Conservation (phyloP, 768 basidiomycete species). For the Podaxis pistillaris region DNA sequence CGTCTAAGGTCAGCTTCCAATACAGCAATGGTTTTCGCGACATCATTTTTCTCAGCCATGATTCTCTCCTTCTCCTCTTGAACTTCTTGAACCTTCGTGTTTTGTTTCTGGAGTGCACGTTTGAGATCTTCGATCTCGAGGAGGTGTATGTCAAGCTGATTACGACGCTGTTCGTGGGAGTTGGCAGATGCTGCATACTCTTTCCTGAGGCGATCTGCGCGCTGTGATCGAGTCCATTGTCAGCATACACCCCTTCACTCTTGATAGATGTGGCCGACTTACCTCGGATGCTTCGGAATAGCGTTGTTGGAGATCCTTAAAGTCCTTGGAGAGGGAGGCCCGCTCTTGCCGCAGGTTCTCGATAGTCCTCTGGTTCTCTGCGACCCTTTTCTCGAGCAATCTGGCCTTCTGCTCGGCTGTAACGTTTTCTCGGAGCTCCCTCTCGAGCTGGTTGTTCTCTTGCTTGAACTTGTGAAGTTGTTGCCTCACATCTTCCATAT, state of each 20-base stretch:
- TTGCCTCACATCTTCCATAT: slow-evolving; percentile 74
- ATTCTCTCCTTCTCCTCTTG: slow-evolving; percentile 66
- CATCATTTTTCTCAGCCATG: slow-evolving; percentile 59
- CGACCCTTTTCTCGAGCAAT: slow-evolving; percentile 61
- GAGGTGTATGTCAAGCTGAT: slow-evolving; percentile 70
- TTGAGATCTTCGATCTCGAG: slow-evolving; percentile 78
- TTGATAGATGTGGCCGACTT: slow-evolving; percentile 17
- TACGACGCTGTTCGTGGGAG: slow-evolving; percentile 68
- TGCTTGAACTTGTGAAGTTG: slow-evolving; percentile 70
- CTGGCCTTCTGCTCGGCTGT: slow-evolving; percentile 75
- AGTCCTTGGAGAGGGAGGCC: slow-evolving; percentile 61
- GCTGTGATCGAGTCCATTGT: slow-evolving; percentile 29
- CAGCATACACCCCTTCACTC: background rate
- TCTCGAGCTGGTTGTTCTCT: slow-evolving; percentile 72
- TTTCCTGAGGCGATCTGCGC: slow-evolving; percentile 55
- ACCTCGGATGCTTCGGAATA: slow-evolving; percentile 71
- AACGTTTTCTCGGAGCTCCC: slow-evolving; percentile 70
- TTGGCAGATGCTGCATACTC: slow-evolving; percentile 60
- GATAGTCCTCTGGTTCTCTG: slow-evolving; percentile 68
- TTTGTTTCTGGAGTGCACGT: slow-evolving; percentile 58
- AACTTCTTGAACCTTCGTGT: slow-evolving; percentile 58
- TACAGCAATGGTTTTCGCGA: slow-evolving; percentile 60
- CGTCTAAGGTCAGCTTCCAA: slow-evolving; percentile 75
- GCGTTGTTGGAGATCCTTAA: slow-evolving; percentile 70
- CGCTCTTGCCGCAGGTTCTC: slow-evolving; percentile 79